These are phyloP conservation scores for Narthecium ossifragum DNA, from an alignment of 106 monocot species.

Conservation along the genomic window DNA sequence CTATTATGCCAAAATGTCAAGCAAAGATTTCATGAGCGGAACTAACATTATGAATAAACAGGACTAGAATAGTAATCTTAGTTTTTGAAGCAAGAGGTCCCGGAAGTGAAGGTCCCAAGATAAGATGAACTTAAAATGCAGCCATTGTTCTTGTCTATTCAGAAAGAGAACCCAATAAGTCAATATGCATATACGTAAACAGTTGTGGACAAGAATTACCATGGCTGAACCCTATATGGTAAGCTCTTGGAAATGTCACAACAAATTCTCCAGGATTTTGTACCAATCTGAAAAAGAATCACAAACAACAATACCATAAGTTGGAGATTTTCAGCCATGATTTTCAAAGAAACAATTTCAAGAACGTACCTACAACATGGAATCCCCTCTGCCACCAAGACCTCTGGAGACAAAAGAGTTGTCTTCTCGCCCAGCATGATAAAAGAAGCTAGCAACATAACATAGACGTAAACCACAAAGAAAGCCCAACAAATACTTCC, in stretches of 20 bases:
- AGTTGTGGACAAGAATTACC: slow-evolving; percentile 38
- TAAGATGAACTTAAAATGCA: no score
- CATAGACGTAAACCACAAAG: slow-evolving; percentile 3
- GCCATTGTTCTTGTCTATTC: no score
- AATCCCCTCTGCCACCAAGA: slow-evolving; percentile 62
- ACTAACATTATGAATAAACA: no score
- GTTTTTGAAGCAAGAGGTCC: no score
- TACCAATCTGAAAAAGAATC: slow-evolving; percentile 84
- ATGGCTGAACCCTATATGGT: slow-evolving; percentile 98
- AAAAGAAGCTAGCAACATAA: slow-evolving; percentile 55
- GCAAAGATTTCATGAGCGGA: no score
- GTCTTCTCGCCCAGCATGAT: slow-evolving; percentile 94
- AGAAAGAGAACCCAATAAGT: neutral
- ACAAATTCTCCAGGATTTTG: slow-evolving; percentile 99
- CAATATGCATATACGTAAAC: neutral
- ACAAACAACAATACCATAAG: slow-evolving; percentile 11
- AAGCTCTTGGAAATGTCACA: slow-evolving; percentile 99
- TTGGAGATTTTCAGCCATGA: neutral
- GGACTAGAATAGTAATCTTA: no score
- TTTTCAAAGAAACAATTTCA: neutral
- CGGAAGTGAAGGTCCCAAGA: no score
- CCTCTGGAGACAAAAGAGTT: slow-evolving; percentile 81
- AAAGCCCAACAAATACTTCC: neutral
- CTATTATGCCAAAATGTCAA: no score
- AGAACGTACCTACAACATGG: slow-evolving; percentile 83